Evolutionary conservation across 1,284 basidiomycete species (phyloP), one percentile per base, ranked within the genome.

Genomic region (Marasmius sp.): DNA sequence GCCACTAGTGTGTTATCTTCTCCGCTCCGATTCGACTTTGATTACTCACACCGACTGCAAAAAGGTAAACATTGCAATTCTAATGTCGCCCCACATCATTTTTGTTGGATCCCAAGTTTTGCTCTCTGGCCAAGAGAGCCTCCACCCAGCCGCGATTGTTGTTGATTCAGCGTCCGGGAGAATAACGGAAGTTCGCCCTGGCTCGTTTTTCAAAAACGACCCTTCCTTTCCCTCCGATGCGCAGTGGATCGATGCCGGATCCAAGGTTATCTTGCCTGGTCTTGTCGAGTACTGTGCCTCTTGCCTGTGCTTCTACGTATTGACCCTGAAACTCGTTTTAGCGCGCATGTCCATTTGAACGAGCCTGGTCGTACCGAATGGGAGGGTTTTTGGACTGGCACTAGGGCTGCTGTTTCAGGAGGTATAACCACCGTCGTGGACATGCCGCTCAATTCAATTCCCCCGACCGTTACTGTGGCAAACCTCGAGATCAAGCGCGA

Each of bases 381-480:
- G 95, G 95, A 98, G 72, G 95, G 95, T 0, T 97, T 97, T 73
- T 87, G 82, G 75, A 94, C 94, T 0, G 95, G 95, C 8, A 97
- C 95, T 0, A 77, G 83, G 61, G 95, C 95, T 18, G 95, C 95
- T 1, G 85, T 88, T 1, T 91, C 92, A 1, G 95, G 95, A 18
- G 95, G 95, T 10, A 86, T 97, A 33, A 97, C 95, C 5, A 94
- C 93, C 1, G 78, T 97, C 47, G 88, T 97, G 38, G 95, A 97
- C 75, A 97, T 97, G 95, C 95, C 95, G 1, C 80, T 97, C 60
- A 97, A 97, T 75, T 95, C 94, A 3, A 93, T 97, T 61, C 95
- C 95, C 0, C 94, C 95, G 0, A 97, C 95, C 0, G 96, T 93
- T 1, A 95, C 93, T 0, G 82, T 93, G 6, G 78, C 79, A 9